phyloP scores from a whole-genome alignment of 257 asterid species.

The Fraxinus excelsior region DNA sequence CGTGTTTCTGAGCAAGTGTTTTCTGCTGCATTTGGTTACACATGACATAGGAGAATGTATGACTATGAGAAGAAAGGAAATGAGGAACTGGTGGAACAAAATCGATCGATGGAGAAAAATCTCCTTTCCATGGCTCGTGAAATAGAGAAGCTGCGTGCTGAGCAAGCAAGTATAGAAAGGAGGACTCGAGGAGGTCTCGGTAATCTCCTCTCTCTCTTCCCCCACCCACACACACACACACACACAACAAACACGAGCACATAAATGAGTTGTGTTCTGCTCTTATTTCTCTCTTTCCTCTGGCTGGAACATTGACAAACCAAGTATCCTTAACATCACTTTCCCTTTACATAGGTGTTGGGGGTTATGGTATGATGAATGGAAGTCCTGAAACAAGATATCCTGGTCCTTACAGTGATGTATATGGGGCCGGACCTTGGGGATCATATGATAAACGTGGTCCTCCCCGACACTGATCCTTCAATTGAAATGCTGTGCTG shows the following conservation, averaged over 20 bases:
- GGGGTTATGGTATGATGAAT: slow-evolving; percentile 63
- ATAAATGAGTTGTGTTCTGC: background rate
- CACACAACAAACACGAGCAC: background rate
- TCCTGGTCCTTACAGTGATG: slow-evolving; percentile 54
- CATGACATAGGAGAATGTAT: slow-evolving; percentile 53
- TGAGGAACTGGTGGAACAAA: slow-evolving; percentile 70
- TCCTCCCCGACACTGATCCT: slow-evolving; percentile 54
- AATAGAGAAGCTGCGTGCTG: slow-evolving; percentile 82
- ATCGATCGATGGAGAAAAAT: slow-evolving; percentile 70
- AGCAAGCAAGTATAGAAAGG: slow-evolving; percentile 51
- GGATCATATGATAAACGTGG: slow-evolving; percentile 60
- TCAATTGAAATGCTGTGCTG: slow-evolving; percentile 17
- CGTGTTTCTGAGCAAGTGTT: slow-evolving; percentile 15
- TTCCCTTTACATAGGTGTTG: slow-evolving; percentile 45
- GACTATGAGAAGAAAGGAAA: slow-evolving; percentile 84
- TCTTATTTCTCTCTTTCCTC: background rate
- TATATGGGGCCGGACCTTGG: slow-evolving; percentile 56
- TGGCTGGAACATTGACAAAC: background rate
- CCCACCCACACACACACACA: too few species aligned
- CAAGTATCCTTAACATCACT: background rate
- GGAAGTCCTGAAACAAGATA: slow-evolving; percentile 82
- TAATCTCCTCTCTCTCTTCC: slow-evolving; percentile 10
- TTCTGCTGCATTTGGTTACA: slow-evolving; percentile 18
- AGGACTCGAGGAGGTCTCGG: slow-evolving; percentile 48
- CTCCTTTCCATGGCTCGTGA: slow-evolving; percentile 90